Evolutionary conservation across 257 asterid genomes (phyloP), one percentile per base, ranked within the genome.

Genomic region (Nemophila menziesii): DNA sequence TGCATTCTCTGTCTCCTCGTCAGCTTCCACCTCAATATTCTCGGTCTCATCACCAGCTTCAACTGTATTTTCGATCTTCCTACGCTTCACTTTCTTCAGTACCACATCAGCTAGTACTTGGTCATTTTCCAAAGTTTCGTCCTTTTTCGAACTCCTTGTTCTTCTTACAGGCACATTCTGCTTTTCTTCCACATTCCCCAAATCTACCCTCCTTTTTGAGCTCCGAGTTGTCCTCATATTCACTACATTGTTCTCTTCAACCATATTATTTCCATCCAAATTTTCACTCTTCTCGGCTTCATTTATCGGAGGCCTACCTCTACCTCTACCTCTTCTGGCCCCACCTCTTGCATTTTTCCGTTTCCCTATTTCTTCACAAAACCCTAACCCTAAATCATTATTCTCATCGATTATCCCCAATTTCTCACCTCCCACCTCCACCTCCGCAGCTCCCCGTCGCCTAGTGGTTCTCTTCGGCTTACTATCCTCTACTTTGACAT

Each of bases 371-470:
- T 22, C 48, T 29, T 11, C 22, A 10, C 39, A 13, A 54, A 16
- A 67, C 43, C 18, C 58, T n/a, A 68, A 58, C 61, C 68, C 62
- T 54, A 70, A 53, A 27, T 63, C 83, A 0, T 56, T 23, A 57
- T 58, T 55, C 70, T 74, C 83, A 18, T 55, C 74, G 47, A 59
- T 48, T 21, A 56, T 71, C 46, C 16, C 72, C 59, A 62, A 56
- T 52, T 62, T 61, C 22, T 38, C 33, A 24, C 16, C 44, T 5
- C 6, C 33, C 33, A 26, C 36, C n/a, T n/a, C n/a, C 36, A 13
- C 67, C 60, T 49, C 44, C 48, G 16, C 58, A 67, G 41, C 65
- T 45, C 22, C 66, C 44, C 67, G 29, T 15, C 66, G 56, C 63
- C 73, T 22, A 10, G 75, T 26, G 24, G 55, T 68, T 55, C 74